phyloP scores from a whole-genome alignment of 306 rosid genomes.

The Rosa multiflora region DNA sequence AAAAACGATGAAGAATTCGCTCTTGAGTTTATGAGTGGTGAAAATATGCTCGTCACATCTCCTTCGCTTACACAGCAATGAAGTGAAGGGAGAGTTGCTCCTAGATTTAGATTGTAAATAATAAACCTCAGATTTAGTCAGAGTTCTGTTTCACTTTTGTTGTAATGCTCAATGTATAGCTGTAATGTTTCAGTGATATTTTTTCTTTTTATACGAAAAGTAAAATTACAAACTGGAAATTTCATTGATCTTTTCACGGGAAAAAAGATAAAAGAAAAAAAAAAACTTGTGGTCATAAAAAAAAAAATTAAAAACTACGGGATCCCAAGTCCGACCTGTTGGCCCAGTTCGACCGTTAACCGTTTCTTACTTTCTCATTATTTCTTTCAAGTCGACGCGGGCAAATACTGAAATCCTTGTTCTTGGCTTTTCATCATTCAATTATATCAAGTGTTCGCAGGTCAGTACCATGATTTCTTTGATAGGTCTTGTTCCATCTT shows the following conservation, averaged over 20 bases:
- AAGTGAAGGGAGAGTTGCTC: neutral
- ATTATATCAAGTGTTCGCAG: neutral
- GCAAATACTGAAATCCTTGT: neutral
- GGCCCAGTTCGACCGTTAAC: neutral
- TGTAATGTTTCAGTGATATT: neutral
- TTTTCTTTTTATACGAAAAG: no score
- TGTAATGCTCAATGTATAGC: slow-evolving; percentile 8
- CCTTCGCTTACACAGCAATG: slow-evolving; percentile 18
- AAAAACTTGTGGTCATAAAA: no score
- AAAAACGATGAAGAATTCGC: slow-evolving; percentile 85
- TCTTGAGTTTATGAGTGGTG: slow-evolving; percentile 43
- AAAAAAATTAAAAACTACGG: no score
- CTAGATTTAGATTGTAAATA: slow-evolving; percentile 30
- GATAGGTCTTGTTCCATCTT: neutral
- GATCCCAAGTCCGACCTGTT: no score
- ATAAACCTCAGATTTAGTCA: slow-evolving; percentile 11
- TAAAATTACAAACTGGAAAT: no score
- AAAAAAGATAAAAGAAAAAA: no score
- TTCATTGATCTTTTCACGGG: no score
- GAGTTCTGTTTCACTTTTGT: neutral
- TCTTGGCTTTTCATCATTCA: neutral
- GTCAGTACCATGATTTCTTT: neutral
- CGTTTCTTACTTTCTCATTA: neutral
- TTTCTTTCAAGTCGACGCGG: neutral
- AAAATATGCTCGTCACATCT: slow-evolving; percentile 26